Evolutionary conservation across 139 green algal species (phyloP), one percentile per base, ranked within the genome.

Genomic region (Asterochloris sp.): DNA sequence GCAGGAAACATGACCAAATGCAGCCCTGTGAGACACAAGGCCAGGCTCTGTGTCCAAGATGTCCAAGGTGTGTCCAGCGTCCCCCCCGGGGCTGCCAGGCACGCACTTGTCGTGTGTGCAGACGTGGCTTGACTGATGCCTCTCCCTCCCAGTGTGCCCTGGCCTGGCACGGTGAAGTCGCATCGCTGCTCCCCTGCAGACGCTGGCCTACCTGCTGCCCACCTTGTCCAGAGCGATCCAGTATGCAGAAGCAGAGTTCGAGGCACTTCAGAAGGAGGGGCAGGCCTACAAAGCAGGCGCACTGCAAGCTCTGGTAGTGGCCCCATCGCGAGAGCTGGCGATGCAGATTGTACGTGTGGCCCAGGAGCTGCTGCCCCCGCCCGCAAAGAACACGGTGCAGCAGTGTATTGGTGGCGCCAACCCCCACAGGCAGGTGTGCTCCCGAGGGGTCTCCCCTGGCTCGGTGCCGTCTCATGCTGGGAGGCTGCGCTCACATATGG

Each of bases 351-450:
- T 94, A 74, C 81, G 93, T 10, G 90, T 95, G 14, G 93, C 92
- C 0, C 88, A 92, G 76, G 73, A 78, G 11, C 78, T 99, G 62
- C 83, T 99, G n/a, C 82, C 82, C 14, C 90, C 91, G 0, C 69
- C 88, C 1, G 84, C 82, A 4, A 84, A 84, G 28, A 79, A 64
- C 0, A 88, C 91, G n/a, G 92, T 99, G 87, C 93, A 97, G 92
- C 97, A 99, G 91, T 87, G 82, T 71, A 99, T 99, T 69, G 96
- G 97, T 17, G 97, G 97, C 12, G 97, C 97, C 54, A 99, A 97
- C 83, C 83, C 88, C 19, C 74, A 84, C 69, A 84, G 94, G 13
- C 95, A 98, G 88, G 84, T 90, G 27, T 17, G 62, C 17, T 77
- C 26, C 21, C 71, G n/a, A 10, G 2, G 15, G 19, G 14, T 16